Percentiles rank a stretch among this genome's conserved stretches.
These are phyloP conservation scores for Fusarium gaditjirri DNA, from an alignment of 2,329 filamentous ascomycete species.

Conservation along the genomic window DNA sequence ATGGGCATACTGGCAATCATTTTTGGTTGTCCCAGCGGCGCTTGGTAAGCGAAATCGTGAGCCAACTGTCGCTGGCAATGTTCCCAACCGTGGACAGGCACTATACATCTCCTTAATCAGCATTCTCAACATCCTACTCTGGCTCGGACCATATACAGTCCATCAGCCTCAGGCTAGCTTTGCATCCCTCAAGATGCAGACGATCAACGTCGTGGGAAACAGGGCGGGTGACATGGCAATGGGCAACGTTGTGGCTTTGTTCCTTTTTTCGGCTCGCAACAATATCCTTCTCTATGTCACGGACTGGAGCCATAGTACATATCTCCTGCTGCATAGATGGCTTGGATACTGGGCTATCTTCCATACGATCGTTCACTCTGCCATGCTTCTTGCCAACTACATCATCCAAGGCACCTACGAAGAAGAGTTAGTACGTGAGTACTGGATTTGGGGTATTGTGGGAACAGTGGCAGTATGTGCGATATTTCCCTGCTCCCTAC, in stretches of 20 bases:
- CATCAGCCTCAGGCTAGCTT: slow-evolving; percentile 46
- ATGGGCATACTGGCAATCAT: slow-evolving; percentile 46
- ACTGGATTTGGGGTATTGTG: slow-evolving; percentile 51
- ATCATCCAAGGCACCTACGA: slow-evolving; percentile 36
- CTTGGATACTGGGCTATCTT: slow-evolving; percentile 77
- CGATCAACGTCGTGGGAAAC: slow-evolving; percentile 51
- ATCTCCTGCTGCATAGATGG: slow-evolving; percentile 52
- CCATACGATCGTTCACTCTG: slow-evolving; percentile 71
- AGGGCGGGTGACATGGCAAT: slow-evolving; percentile 50
- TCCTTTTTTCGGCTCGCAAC: slow-evolving; percentile 51
- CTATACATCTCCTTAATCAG: slow-evolving; percentile 49
- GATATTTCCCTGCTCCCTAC: slow-evolving; percentile 43
- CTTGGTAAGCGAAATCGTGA: slow-evolving; percentile 48
- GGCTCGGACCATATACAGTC: slow-evolving; percentile 45
- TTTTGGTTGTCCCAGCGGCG: slow-evolving; percentile 47
- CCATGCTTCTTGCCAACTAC: slow-evolving; percentile 47
- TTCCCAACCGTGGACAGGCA: slow-evolving; percentile 51
- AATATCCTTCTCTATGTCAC: slow-evolving; percentile 51
- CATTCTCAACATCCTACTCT: slow-evolving; percentile 50
- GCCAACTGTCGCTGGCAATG: slow-evolving; percentile 44
- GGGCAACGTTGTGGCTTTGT: slow-evolving; percentile 47
- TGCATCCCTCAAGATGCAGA: slow-evolving; percentile 37
- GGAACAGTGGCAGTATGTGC: slow-evolving; percentile 43
- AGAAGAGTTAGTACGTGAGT: slow-evolving; percentile 40
- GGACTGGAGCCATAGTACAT: slow-evolving; percentile 52